Conservation (phyloP, 192 early-diverging fungal genomes). For the Backusella sp. region DNA sequence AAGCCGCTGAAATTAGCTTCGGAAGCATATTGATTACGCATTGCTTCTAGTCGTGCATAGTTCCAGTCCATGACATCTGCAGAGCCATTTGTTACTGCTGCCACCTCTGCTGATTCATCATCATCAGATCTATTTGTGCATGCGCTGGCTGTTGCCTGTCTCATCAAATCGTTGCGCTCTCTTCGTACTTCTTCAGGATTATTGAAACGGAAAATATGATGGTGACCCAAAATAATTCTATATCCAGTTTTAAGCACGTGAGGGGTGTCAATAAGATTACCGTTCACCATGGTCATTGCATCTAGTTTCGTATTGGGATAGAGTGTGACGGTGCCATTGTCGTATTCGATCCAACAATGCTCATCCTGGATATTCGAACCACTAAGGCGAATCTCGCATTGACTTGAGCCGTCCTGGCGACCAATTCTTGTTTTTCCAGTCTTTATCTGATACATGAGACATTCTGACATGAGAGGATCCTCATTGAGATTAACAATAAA, state of each 20-base stretch:
- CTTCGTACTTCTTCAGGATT: conserved; percentile 79
- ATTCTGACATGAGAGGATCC: conserved; percentile 87
- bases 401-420: conserved; percentile 39
- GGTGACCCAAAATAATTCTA: conserved; percentile 76
- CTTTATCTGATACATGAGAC: conserved; percentile 83
- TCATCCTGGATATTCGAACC: conserved; percentile 56
- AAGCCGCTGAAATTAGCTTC: conserved; percentile 47
- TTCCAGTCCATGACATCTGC: conserved; percentile 71
- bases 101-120: conserved; percentile 23
- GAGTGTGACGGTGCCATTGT: conserved; percentile 56
- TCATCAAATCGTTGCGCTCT: conserved; percentile 44
- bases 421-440: conserved; percentile 75
- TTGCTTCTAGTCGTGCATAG: conserved; percentile 69
- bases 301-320: conserved; percentile 48
- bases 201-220: conserved; percentile 84
- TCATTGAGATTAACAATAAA: conserved; percentile 90
- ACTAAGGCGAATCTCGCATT: conserved; percentile 57
- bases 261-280: conserved; percentile 57
- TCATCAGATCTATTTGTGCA: conserved; percentile 1
- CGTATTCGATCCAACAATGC: conserved; percentile 70
- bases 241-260: conserved; percentile 63
- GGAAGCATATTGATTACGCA: conserved; percentile 43
- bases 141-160: conserved; percentile 10
- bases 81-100: conserved; percentile 14
- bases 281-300: conserved; percentile 76